A percentile compares a stretch with the other conserved stretches of the same genome.
Evolutionary conservation across 441 rosid genomes (phyloP).

Genomic region (Arabidopsis hybrid): DNA sequence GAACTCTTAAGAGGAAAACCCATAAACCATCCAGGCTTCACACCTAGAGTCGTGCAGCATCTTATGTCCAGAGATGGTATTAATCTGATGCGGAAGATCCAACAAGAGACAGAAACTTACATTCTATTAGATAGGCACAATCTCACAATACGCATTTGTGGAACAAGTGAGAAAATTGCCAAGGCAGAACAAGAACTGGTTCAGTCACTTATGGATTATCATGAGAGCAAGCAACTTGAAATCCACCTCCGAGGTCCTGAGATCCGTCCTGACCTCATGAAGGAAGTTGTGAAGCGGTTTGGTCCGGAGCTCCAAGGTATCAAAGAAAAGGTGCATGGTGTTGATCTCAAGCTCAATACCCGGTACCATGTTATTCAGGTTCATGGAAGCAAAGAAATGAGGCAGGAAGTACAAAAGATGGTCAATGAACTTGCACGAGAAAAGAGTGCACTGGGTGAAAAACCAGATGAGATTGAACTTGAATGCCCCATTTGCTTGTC

Average conservation of each 20-base stretch:
- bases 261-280: constrained; percentile 73
- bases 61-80: constrained; percentile 63
- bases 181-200: constrained; percentile 60
- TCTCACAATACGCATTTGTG: constrained; percentile 59
- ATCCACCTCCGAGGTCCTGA: constrained; percentile 60
- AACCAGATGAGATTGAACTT: constrained; percentile 43
- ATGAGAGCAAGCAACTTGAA: constrained; percentile 69
- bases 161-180: constrained; percentile 49
- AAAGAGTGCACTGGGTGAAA: constrained; percentile 34
- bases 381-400: constrained; percentile 58
- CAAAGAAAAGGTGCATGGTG: constrained; percentile 61
- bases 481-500: constrained; percentile 73
- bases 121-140: constrained; percentile 60
- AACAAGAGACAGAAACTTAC: constrained; percentile 61
- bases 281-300: constrained; percentile 67
- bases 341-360: constrained; percentile 60
- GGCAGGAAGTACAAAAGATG: constrained; percentile 59
- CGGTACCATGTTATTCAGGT: constrained; percentile 59
- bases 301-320: constrained; percentile 76
- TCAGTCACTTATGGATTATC: constrained; percentile 53
- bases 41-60: constrained; percentile 57
- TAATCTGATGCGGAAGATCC: constrained; percentile 57
- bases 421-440: constrained; percentile 53
- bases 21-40: constrained; percentile 58
- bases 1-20: constrained; percentile 69